These are phyloP conservation scores for Trypanosoma mega DNA, from an alignment of 208 protist genomes.

Conservation along the genomic window DNA sequence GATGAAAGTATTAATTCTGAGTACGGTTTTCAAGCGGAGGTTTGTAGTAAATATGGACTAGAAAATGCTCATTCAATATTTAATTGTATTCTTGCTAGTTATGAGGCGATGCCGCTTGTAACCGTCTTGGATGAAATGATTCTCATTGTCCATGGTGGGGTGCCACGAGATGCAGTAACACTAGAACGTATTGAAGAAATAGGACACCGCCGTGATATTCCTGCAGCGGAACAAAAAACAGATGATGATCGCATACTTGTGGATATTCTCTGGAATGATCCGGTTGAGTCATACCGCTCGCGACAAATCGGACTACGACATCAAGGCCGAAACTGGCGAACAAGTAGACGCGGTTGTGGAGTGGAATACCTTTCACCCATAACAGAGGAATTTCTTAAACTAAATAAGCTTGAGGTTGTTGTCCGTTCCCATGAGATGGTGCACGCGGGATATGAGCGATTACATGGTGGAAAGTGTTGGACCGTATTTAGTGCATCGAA, in stretches of 20 bases:
- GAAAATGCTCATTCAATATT: constrained; percentile 42
- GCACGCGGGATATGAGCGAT: constrained; percentile 78
- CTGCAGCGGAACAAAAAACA: constrained; percentile 91
- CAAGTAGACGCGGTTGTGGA: constrained; percentile 98
- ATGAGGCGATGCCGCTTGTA: constrained; percentile 86
- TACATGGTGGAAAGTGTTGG: constrained; percentile 61
- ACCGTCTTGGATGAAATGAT: constrained; percentile 91
- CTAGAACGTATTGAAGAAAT: constrained; percentile 86
- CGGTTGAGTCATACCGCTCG: constrained; percentile 88
- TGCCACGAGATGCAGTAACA: constrained; percentile 87
- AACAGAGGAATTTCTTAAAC: constrained; percentile 94
- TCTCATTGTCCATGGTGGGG: constrained; percentile 98
- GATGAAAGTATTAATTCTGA: constrained; percentile 80
- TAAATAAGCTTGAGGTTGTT: constrained; percentile 96
- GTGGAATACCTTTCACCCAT: constrained; percentile 97
- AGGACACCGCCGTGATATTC: constrained; percentile 95
- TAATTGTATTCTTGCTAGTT: constrained; percentile 68
- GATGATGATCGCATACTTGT: constrained; percentile 95
- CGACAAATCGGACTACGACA: constrained; percentile 62
- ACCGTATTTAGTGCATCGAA: constrained; percentile 89
- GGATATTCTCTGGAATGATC: constrained; percentile 99
- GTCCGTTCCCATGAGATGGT: constrained; percentile 93
- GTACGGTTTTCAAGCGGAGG: constrained; percentile 74
- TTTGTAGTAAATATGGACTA: constrained; percentile 68
- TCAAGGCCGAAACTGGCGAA: constrained; percentile 93